A percentile compares a stretch with the other conserved stretches of the same genome.
Evolutionary conservation across 177 flowering plant genomes (phyloP).

Genomic region (Vitis hybrid): DNA sequence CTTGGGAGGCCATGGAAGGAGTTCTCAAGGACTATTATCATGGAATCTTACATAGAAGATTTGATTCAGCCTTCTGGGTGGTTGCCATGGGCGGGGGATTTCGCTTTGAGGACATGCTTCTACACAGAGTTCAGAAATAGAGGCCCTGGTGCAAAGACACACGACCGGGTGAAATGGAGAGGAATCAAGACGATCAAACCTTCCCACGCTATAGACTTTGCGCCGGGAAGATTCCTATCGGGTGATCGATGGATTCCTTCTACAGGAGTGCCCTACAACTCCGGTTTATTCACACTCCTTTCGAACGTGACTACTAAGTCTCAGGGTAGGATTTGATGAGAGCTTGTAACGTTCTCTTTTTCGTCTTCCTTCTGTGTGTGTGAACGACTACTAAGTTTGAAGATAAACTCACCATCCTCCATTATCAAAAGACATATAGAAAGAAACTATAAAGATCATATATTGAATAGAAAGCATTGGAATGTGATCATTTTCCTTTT

Average conservation of each 20-base stretch:
- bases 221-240: conserved; percentile 22
- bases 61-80: conserved; percentile 46
- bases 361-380: no score
- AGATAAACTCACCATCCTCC: no score
- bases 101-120: conserved; percentile 31
- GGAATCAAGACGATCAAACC: conserved; percentile 39
- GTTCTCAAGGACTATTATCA: conserved; percentile 45
- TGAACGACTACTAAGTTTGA: no score
- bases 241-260: conserved; percentile 34
- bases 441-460: no score
- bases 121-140: conserved; percentile 44
- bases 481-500: no score
- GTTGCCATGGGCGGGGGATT: conserved; percentile 38
- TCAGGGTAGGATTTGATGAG: no score
- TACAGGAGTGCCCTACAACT: conserved; percentile 38
- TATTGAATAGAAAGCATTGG: no score
- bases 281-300: conserved; percentile 23
- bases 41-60: conserved; percentile 45
- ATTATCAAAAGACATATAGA: no score
- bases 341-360: no score
- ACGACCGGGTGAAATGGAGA: conserved; percentile 40
- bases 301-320: no score
- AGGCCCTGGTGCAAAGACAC: conserved; percentile 41
- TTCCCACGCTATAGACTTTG: conserved; percentile 12
- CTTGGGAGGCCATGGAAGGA: conserved; percentile 65